A percentile compares a stretch with the other conserved stretches of the same genome.
These are phyloP conservation scores for Ormosia semicastrata DNA, from an alignment of 306 rosid species.

Conservation along the genomic window DNA sequence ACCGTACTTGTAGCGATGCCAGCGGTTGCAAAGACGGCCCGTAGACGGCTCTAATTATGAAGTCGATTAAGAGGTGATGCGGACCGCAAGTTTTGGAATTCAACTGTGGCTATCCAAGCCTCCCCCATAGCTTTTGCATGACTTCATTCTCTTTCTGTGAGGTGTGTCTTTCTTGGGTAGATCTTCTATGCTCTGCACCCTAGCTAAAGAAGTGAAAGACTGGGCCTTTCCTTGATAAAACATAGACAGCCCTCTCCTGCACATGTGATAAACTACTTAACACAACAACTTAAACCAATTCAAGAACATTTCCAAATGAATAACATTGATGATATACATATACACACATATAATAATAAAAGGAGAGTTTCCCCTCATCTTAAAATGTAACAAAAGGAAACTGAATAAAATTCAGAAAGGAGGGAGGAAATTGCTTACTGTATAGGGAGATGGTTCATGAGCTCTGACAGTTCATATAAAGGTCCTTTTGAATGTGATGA, in stretches of 20 bases:
- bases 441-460: slow-evolving; percentile 78
- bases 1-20: too few relatives aligned
- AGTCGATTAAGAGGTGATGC: too few relatives aligned
- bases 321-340: neutral
- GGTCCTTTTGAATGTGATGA: slow-evolving; percentile 62
- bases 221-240: slow-evolving; percentile 78
- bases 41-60: too few relatives aligned
- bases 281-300: neutral
- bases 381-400: neutral
- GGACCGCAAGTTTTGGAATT: too few relatives aligned
- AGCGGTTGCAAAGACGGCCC: too few relatives aligned
- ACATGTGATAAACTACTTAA: slow-evolving; percentile 18
- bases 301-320: neutral
- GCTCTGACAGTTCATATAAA: slow-evolving; percentile 66
- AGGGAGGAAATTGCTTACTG: slow-evolving; percentile 47
- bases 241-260: slow-evolving; percentile 90
- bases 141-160: slow-evolving; percentile 54
- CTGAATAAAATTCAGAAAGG: neutral
- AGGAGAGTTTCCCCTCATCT: too few relatives aligned
- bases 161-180: slow-evolving; percentile 61
- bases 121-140: slow-evolving; percentile 77
- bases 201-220: slow-evolving; percentile 69
- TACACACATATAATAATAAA: too few relatives aligned
- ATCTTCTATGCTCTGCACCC: slow-evolving; percentile 69
- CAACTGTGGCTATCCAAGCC: slow-evolving; percentile 57